These are phyloP conservation scores for Cercospora zeae-maydis DNA, from an alignment of 2,329 filamentous ascomycete genomes.

Conservation along the genomic window DNA sequence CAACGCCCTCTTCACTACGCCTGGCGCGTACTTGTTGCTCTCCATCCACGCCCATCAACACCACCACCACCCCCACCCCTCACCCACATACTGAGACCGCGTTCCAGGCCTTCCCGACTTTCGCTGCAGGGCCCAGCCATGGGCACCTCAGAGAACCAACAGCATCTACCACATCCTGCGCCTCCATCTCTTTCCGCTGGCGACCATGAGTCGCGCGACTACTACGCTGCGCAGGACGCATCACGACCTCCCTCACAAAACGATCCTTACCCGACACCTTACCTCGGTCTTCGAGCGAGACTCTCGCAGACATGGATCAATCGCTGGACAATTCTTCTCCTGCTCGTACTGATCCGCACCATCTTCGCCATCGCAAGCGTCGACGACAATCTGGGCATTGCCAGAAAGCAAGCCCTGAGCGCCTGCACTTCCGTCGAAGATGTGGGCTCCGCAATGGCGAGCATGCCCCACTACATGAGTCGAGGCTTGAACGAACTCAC, in stretches of 20 bases:
- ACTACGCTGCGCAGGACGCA: conserved; percentile 54
- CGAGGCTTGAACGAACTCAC: conserved; percentile 83
- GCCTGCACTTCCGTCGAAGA: conserved; percentile 91
- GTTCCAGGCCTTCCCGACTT: conserved; percentile 30
- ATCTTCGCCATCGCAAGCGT: conserved; percentile 72
- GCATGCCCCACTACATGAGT: conserved; percentile 94
- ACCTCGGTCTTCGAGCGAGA: conserved; percentile 82
- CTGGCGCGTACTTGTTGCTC: conserved; percentile 2
- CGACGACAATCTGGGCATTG: conserved; percentile 68
- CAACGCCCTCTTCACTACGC: conserved; percentile 7
- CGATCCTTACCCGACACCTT: conserved; percentile 74
- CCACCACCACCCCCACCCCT: neutral
- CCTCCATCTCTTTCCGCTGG: conserved; percentile 59
- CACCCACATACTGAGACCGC: conserved; percentile 11
- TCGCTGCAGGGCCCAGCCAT: conserved; percentile 36
- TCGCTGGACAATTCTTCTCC: conserved; percentile 85
- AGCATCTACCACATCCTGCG: conserved; percentile 53
- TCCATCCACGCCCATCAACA: neutral
- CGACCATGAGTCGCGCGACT: conserved; percentile 60
- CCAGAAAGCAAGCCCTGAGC: conserved; percentile 75
- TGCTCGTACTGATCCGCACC: conserved; percentile 79
- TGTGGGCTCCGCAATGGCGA: conserved; percentile 90
- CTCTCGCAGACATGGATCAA: conserved; percentile 98
- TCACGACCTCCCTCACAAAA: conserved; percentile 59
- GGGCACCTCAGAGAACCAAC: conserved; percentile 52